Base-by-base conservation (phyloP, 2,329 filamentous ascomycete genomes). In the Fusarium sp. region DNA sequence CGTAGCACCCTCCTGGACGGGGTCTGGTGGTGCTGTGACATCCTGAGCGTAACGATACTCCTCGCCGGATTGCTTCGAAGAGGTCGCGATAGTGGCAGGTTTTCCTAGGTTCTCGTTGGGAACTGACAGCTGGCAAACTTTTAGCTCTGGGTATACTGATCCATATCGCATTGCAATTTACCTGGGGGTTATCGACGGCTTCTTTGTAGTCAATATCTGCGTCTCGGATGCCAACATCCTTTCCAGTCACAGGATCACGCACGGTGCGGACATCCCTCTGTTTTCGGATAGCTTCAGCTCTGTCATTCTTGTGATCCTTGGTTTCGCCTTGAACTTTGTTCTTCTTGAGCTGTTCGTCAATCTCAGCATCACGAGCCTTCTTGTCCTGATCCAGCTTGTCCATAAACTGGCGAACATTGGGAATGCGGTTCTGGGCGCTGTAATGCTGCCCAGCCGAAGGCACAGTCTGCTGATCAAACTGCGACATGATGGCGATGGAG, bases 101-200 rank as follows among this genome's bases (percentile, higher is more conserved):
- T 92, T 94, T 67, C 90, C 88, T 4, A 98, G 81, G 74, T 97
- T 98, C 41, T 93, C 92, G 78, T 98, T 98, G 20, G 95, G 95
- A 1, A 98, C 88, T 3, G 92, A 93, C 16, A 98, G 80, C 88
- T 31, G 4, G 9, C 7, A 21, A 8, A 4, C 10, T 3, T 29
- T 50, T 38, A 63, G 49, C 28, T 29, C 8, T 13, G 6, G 8
- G 2, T 6, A n/a, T 6, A 0, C 4, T 23, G 5, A 1, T 8
- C 2, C 15, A 8, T 6, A 3, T 15, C 26, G 12, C 9, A 3
- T 4, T 33, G 3, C 9, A 2, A 70, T 79, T 70, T 82, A 92
- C 91, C 78, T 85, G 83, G 2, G 94, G 93, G 62, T 97, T 85
- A 50, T 93, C 88, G 1, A 91, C 92, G 5, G 88, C 83, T 42